Evolutionary conservation across 2,329 filamentous ascomycete genomes (phyloP).

Genomic region (Ophiocordyceps camponoti-leonardi): DNA sequence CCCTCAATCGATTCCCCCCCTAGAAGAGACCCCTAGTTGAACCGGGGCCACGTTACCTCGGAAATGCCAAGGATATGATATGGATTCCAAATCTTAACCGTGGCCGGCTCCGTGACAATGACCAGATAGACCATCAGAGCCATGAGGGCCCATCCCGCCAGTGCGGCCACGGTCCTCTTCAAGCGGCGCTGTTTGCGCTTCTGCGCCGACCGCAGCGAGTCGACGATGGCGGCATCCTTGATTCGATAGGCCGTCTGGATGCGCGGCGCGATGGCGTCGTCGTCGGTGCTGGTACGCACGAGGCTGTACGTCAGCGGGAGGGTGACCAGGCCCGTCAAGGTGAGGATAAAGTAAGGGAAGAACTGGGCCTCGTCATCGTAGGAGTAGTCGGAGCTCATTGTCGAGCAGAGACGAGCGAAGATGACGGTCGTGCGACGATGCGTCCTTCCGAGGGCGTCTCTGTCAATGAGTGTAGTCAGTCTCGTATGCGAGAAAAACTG

Average conservation of each 20-base stretch:
- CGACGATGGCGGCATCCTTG: constrained; percentile 68
- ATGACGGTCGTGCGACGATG: background rate
- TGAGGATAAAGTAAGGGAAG: constrained; percentile 97
- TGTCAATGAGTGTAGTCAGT: background rate
- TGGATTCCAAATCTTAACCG: constrained; percentile 80
- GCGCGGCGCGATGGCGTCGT: constrained; percentile 64
- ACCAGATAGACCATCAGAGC: constrained; percentile 88
- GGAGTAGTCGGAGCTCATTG: constrained; percentile 88
- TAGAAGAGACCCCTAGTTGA: no score
- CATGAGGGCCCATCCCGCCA: constrained; percentile 69
- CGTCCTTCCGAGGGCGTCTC: background rate
- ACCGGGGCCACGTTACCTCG: constrained; percentile 35
- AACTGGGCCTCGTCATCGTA: constrained; percentile 98
- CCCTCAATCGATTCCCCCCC: no score
- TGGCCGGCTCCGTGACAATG: constrained; percentile 51
- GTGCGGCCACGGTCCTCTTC: constrained; percentile 63
- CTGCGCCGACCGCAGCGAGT: constrained; percentile 67
- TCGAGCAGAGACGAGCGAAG: constrained; percentile 13
- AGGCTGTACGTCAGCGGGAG: constrained; percentile 80
- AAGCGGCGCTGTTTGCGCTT: constrained; percentile 78
- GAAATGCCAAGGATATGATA: constrained; percentile 85
- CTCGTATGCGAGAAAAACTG: background rate
- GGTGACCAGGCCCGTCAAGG: constrained; percentile 72
- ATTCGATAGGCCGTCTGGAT: constrained; percentile 71
- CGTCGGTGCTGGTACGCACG: constrained; percentile 58